Evolutionary conservation across 2,329 filamentous ascomycete species (phyloP), one percentile per base, ranked within the genome.

Genomic region (Celoporthe dispersa): DNA sequence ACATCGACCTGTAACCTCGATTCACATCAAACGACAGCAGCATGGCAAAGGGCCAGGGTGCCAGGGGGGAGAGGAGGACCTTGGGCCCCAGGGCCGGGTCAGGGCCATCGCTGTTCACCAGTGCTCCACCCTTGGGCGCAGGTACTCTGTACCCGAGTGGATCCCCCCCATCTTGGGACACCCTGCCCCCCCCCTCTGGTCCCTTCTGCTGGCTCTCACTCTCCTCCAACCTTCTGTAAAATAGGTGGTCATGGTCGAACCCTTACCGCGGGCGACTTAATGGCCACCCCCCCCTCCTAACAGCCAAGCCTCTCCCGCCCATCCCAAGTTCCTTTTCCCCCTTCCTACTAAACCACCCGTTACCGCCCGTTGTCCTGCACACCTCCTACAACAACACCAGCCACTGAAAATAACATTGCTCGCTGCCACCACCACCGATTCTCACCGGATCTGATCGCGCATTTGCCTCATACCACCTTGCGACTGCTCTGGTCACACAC

Each of bases 241-340:
- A 14, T 39, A 37, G 62, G 62, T 51, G 39, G 67, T 28, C 62
- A n/a, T n/a, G 44, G 22, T 48, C 44, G 44, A 28, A 28, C 48
- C 48, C 48, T 55, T 55, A 55, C 12, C 22, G 51, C 51, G 53
- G 60, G 44, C 64, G 68, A 71, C 70, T 68, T 71, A 71, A 69
- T 71, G 67, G 60, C 70, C 44, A 62, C 69, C 41, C 35, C 48
- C 64, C 64, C 55, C 55, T 48, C 41, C 41, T 48, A 48, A 41
- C 11, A 39, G 64, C 68, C 64, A 69, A 71, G 70, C 68, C 70
- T 61, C 65, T 71, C 70, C 70, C 70, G 64, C 70, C 44, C 70
- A 61, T 67, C 68, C 55, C 70, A 67, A 70, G 70, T 71, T 64
- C 64, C 62, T 64, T 69, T 39, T 67, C 59, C 33, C 53, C 51